A percentile compares a stretch with the other conserved stretches of the same genome.
Conservation (phyloP, 345 rosid species). For the Gossypium stocksii region DNA sequence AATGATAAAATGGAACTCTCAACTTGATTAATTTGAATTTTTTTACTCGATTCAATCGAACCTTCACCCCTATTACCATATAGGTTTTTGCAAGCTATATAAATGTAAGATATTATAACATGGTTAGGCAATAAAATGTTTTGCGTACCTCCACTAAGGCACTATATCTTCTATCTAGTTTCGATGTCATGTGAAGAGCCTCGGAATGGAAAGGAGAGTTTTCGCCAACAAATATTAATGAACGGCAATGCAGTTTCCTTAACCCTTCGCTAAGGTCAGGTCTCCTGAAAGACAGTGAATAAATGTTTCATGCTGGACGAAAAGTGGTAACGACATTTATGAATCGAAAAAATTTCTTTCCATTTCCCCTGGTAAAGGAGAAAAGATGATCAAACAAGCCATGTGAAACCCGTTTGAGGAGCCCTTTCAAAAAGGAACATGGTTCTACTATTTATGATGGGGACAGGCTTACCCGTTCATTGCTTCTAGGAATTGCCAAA, state of each 20-base stretch:
- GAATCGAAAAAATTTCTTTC: neutral
- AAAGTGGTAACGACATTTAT: neutral
- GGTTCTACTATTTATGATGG: neutral
- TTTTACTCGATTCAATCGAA: no score
- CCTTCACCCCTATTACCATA: neutral
- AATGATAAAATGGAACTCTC: no score
- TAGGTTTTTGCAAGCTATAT: neutral
- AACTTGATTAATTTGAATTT: no score
- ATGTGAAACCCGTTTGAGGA: neutral
- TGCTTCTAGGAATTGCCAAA: constrained; percentile 88
- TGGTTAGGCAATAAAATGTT: neutral
- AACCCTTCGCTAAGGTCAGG: constrained; percentile 76
- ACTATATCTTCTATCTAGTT: constrained; percentile 67
- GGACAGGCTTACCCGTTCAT: constrained; percentile 54
- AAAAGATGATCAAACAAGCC: neutral
- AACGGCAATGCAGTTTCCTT: constrained; percentile 66
- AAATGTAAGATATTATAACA: neutral
- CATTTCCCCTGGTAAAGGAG: neutral
- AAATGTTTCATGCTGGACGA: neutral
- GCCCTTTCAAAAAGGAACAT: neutral
- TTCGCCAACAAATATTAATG: constrained; percentile 85
- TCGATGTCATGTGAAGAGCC: constrained; percentile 78
- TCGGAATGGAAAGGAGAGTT: constrained; percentile 79
- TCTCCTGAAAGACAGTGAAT: constrained; percentile 52
- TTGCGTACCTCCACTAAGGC: constrained; percentile 84